These are phyloP conservation scores for Sporothrix pallida DNA, from an alignment of 2,329 filamentous ascomycete species.

Conservation along the genomic window DNA sequence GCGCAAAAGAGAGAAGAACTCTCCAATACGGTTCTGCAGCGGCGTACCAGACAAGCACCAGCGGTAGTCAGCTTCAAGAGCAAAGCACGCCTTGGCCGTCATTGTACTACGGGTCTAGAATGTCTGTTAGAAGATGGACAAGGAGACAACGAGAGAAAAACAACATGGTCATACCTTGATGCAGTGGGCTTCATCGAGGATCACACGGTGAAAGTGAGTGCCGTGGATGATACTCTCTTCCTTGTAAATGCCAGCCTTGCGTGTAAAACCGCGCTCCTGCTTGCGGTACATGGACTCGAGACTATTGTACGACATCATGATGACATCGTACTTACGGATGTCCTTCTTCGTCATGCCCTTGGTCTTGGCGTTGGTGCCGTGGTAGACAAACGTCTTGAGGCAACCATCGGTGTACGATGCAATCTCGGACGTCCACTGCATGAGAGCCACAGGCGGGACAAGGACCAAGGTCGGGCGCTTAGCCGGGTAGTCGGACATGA, in stretches of 20 bases:
- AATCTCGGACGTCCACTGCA: slow-evolving; percentile 92
- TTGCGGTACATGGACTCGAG: slow-evolving; percentile 92
- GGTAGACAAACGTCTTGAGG: slow-evolving; percentile 87
- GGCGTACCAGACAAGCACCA: slow-evolving; percentile 97
- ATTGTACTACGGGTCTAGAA: slow-evolving; percentile 75
- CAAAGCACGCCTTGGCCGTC: slow-evolving; percentile 94
- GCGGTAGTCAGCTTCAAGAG: slow-evolving; percentile 83
- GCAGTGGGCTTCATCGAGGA: slow-evolving; percentile 85
- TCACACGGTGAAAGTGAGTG: slow-evolving; percentile 85
- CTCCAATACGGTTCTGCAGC: slow-evolving; percentile 94
- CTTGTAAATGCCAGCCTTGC: slow-evolving; percentile 79
- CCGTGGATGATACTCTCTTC: slow-evolving; percentile 81
- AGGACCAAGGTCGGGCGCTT: slow-evolving; percentile 83
- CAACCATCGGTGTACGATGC: slow-evolving; percentile 82
- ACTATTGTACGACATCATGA: slow-evolving; percentile 95
- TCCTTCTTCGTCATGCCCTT: slow-evolving; percentile 78
- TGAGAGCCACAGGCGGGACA: slow-evolving; percentile 89
- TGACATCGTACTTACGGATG: slow-evolving; percentile 83
- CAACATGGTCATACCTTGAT: slow-evolving; percentile 64
- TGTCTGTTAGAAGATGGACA: neutral
- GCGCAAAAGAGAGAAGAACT: slow-evolving; percentile 92
- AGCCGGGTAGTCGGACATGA: slow-evolving; percentile 95
- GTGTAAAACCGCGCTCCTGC: slow-evolving; percentile 86
- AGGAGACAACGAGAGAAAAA: neutral
- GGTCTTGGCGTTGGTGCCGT: slow-evolving; percentile 82